Evolutionary conservation across 2,329 filamentous ascomycete genomes (phyloP).

Genomic region (Aphanoascus verrucosus): DNA sequence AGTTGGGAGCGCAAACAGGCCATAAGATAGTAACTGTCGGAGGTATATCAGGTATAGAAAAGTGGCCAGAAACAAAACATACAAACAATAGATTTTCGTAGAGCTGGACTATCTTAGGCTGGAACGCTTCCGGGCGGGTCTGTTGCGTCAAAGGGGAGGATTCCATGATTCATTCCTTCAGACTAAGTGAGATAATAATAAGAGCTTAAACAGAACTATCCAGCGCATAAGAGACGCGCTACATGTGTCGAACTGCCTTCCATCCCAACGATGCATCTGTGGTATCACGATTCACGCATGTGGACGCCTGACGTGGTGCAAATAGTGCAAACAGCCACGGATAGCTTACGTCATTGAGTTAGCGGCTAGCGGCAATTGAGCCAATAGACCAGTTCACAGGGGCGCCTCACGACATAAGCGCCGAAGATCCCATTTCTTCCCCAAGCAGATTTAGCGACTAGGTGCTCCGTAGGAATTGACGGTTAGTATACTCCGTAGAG

Average conservation of each 20-base stretch:
- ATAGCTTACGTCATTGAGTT: neutral
- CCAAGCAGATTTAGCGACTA: too few species aligned
- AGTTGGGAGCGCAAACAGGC: neutral
- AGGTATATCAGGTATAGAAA: neutral
- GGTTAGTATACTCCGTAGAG: too few species aligned
- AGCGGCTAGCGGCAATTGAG: neutral
- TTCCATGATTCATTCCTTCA: conserved; percentile 50
- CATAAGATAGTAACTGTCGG: neutral
- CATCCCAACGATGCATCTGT: neutral
- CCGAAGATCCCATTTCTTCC: too few species aligned
- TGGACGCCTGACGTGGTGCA: neutral
- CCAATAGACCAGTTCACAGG: neutral
- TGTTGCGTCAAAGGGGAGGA: conserved; percentile 88
- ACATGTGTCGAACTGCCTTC: conserved; percentile 1
- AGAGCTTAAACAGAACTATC: neutral
- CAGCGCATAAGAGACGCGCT: neutral
- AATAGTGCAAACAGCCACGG: neutral
- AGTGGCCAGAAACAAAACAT: conserved; percentile 14
- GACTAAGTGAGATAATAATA: neutral
- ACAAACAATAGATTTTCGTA: conserved; percentile 72
- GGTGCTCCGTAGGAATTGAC: too few species aligned
- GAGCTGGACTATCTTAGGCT: conserved; percentile 84
- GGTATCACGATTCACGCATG: neutral
- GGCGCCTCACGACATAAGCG: too few species aligned
- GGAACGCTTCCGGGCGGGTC: conserved; percentile 76